Conservation (phyloP, 2,329 filamentous ascomycete genomes). For the Bipolaris cookei region DNA sequence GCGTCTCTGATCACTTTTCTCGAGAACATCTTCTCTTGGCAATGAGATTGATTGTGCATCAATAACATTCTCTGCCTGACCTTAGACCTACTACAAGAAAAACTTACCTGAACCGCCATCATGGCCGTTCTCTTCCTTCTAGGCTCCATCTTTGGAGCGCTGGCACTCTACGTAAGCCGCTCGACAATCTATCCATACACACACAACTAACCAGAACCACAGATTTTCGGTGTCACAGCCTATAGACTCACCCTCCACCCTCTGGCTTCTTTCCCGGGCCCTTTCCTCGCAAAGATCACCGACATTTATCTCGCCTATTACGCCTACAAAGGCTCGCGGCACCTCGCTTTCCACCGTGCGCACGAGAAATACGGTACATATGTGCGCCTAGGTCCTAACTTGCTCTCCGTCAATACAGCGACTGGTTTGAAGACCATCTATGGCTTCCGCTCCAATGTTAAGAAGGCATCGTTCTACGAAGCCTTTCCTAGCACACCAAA, state of each 20-base stretch:
- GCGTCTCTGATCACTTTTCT: background rate
- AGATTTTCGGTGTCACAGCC: slow-evolving; percentile 38
- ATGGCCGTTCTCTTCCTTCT: slow-evolving; percentile 27
- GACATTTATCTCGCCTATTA: slow-evolving; percentile 62
- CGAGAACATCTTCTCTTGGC: background rate
- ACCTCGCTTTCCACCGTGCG: slow-evolving; percentile 73
- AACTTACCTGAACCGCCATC: background rate
- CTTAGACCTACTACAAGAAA: background rate
- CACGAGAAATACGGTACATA: slow-evolving; percentile 74
- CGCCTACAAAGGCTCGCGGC: slow-evolving; percentile 75
- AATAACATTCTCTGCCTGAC: slow-evolving; percentile 1
- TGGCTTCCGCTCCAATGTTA: slow-evolving; percentile 55
- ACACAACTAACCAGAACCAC: slow-evolving; percentile 11
- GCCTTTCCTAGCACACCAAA: slow-evolving; percentile 54
- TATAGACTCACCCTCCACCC: slow-evolving; percentile 54
- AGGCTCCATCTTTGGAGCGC: slow-evolving; percentile 29
- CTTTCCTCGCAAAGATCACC: slow-evolving; percentile 48
- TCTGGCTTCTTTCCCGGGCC: slow-evolving; percentile 53
- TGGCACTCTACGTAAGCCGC: slow-evolving; percentile 36
- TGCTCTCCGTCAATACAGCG: slow-evolving; percentile 76
- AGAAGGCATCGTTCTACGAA: slow-evolving; percentile 58
- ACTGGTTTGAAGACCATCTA: slow-evolving; percentile 59
- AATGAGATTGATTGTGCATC: background rate
- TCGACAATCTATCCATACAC: background rate
- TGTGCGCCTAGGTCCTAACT: slow-evolving; percentile 81